phyloP scores from a whole-genome alignment of 1,284 basidiomycete species.

The Albatrellus sp. region DNA sequence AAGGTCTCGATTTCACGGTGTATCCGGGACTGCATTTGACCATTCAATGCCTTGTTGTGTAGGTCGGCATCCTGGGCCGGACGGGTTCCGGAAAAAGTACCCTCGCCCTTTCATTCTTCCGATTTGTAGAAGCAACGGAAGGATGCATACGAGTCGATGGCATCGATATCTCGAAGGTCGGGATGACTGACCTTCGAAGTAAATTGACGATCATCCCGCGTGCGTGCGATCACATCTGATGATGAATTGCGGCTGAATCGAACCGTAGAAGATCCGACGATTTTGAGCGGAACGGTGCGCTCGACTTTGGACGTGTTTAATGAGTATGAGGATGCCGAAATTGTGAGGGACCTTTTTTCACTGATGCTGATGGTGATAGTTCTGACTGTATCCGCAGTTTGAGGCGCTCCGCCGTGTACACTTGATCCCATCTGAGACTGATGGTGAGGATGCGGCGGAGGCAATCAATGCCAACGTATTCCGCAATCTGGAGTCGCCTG shows the following conservation, averaged over 20 bases:
- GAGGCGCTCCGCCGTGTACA: constrained; percentile 84
- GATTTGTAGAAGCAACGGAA: constrained; percentile 82
- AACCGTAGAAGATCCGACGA: constrained; percentile 72
- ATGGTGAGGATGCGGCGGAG: constrained; percentile 36
- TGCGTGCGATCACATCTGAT: constrained; percentile 22
- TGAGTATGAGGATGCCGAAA: constrained; percentile 79
- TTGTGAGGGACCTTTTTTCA: constrained; percentile 35
- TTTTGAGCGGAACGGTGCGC: constrained; percentile 78
- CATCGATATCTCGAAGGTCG: constrained; percentile 77
- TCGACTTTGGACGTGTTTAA: constrained; percentile 86
- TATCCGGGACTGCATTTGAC: not conserved
- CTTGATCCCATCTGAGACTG: constrained; percentile 55
- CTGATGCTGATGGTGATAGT: not conserved
- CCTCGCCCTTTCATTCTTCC: constrained; percentile 87
- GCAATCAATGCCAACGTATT: constrained; percentile 75
- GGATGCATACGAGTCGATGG: constrained; percentile 81
- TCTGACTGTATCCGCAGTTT: constrained; percentile 33
- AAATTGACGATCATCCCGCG: constrained; percentile 89
- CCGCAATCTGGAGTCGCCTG: constrained; percentile 72
- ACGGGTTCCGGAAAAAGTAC: constrained; percentile 89
- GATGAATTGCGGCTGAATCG: not conserved
- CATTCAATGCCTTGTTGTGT: not conserved
- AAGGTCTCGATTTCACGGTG: constrained; percentile 29
- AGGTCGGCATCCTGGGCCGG: constrained; percentile 80
- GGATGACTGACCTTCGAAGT: constrained; percentile 79